Evolutionary conservation across 768 basidiomycete genomes (phyloP), one percentile per base, ranked within the genome.

Genomic region (Daedaleopsis sinensis): DNA sequence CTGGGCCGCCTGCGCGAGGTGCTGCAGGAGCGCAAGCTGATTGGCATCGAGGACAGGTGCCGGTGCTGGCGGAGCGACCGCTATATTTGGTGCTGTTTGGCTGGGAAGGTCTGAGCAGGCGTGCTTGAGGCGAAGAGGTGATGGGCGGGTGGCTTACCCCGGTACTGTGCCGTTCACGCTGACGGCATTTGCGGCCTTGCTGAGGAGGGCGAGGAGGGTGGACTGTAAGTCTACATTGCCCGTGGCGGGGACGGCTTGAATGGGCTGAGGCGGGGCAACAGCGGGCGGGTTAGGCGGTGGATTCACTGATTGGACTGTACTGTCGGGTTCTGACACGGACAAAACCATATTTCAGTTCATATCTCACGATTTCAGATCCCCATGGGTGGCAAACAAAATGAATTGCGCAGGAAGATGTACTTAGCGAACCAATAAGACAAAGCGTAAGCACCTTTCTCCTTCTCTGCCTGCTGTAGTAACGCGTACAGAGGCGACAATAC

Each of bases 371-470:
- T 78, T 73, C 74, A 74, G 71, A 75, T 72, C 71, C 67, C 62
- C 74, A 73, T 74, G 73, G 39, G 74, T 69, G 72, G 77, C 79
- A 79, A 82, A 78, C 74, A 76, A 32, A 79, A 77, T 88, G 81
- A 76, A 84, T 90, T 91, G 84, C 84, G 84, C 79, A 78, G 78
- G 78, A 79, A 79, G 79, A 76, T 67, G 80, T 90, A 92, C 90
- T 92, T 89, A 89, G 88, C 90, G 87, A 87, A 87, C 82, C 78
- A 80, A 74, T 73, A 74, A 73, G 76, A 77, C 78, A 78, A 76
- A 77, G 81, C 35, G 87, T 92, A 93, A 84, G 90, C 91, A 94
- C 92, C 93, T 93, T 93, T 87, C 80, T 81, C 68, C 35, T 52
- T 64, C 51, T 63, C 83, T 71, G 75, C 79, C 72, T 80, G 84